Evolutionary conservation across 768 basidiomycete genomes (phyloP), one percentile per base, ranked within the genome.

Genomic region (Collybiopsis luxurians): DNA sequence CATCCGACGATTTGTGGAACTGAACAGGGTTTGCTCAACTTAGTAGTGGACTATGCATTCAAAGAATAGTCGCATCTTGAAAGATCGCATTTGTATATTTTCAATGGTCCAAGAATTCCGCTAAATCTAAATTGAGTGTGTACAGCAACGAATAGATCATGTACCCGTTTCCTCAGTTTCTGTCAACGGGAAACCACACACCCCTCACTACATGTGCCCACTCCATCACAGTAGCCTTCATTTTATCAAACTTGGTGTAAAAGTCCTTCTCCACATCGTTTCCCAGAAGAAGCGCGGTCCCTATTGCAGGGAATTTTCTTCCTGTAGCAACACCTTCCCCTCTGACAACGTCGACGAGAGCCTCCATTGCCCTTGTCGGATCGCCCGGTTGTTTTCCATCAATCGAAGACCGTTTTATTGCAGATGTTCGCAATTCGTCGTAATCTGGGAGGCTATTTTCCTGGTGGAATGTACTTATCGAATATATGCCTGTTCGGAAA

Each of bases 361-460:
- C 73, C n/a, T 80, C 73, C 76, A 83, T 83, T 1, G 81, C 85
- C 64, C 83, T 84, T 45, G 68, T 64, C 0, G 85, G 85, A 63
- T 87, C 83, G 0, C 84, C 84, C 19, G 67, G 72, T 61, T 82
- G 78, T 19, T 69, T 73, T 4, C 80, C 79, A 4, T 76, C 65
- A 2, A 80, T 62, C 9, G 48, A 58, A 55, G 76, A 81, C 10
- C 66, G 62, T 24, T 62, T 63, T 6, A 60, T 55, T 44, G 69
- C 69, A 11, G 60, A 56, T 27, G 65, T 63, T 36, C 83, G 78
- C 42, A 77, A 27, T 6, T 65, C 66, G 62, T 84, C 79, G 61
- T 86, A 83, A 31, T 73, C 82, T 1, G 75, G 55, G 21, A 86
- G 79, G 19, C 62, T 67, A 56, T 79, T 79, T 4, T 60, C 63